Percentiles rank a stretch among this genome's conserved stretches.
Evolutionary conservation across 768 basidiomycete genomes (phyloP).

Genomic region (Russula virescens): DNA sequence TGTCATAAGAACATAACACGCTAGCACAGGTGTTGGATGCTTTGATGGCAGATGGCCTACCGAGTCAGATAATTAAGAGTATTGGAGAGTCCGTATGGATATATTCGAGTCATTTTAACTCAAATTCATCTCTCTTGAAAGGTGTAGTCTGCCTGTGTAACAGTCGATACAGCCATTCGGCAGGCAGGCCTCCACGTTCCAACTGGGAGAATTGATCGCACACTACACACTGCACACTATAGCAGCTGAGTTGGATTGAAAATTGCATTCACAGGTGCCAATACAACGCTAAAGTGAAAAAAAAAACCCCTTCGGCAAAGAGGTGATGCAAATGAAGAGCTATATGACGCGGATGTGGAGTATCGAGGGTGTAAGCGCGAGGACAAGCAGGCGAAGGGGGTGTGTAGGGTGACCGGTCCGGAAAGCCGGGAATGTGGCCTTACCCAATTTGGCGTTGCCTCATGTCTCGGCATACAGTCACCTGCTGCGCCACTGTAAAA

Average conservation of each 20-base stretch:
- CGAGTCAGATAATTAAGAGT: background rate
- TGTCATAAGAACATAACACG: background rate
- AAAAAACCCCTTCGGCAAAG: too few relatives aligned
- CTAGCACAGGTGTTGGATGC: background rate
- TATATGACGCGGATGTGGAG: background rate
- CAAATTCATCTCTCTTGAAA: background rate
- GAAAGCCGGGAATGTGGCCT: background rate
- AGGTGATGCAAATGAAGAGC: background rate
- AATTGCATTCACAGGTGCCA: background rate
- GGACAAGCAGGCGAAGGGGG: too few relatives aligned
- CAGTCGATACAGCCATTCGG: background rate
- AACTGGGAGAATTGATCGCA: too few relatives aligned
- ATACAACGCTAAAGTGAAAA: background rate
- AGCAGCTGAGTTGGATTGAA: background rate
- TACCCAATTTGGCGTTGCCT: background rate
- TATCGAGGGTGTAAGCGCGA: background rate
- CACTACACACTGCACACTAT: background rate
- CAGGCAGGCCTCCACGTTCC: background rate
- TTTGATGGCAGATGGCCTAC: too few relatives aligned
- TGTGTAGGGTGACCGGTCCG: too few relatives aligned
- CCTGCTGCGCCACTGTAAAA: too few relatives aligned
- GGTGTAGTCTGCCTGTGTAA: background rate
- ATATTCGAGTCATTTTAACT: background rate
- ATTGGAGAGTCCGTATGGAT: background rate
- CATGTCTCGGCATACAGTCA: too few relatives aligned